A percentile compares a stretch with the other conserved stretches of the same genome.
These are phyloP conservation scores for Leccinum variabile DNA, from an alignment of 1,284 basidiomycete genomes.

Conservation along the genomic window DNA sequence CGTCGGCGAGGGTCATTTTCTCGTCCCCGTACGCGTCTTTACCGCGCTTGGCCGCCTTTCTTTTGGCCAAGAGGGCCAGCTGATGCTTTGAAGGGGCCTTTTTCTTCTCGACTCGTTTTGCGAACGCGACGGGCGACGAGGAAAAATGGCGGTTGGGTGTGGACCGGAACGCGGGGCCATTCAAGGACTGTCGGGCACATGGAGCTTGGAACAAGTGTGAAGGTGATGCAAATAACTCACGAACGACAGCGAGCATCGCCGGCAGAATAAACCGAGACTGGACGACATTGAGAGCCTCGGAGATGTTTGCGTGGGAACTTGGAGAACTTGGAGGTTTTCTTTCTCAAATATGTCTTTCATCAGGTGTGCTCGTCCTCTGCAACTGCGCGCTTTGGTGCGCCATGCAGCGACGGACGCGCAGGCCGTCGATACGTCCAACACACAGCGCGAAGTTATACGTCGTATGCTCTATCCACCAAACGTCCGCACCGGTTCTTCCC, in stretches of 20 bases:
- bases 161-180: background rate
- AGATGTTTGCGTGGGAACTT: slow-evolving; percentile 31
- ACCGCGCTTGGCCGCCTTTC: too few relatives aligned
- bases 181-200: slow-evolving; percentile 27
- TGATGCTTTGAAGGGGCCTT: slow-evolving; percentile 65
- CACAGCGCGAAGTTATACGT: slow-evolving; percentile 71
- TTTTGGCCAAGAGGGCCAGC: slow-evolving; percentile 53
- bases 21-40: too few relatives aligned
- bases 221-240: background rate
- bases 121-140: slow-evolving; percentile 45
- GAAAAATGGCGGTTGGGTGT: slow-evolving; percentile 46
- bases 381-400: slow-evolving; percentile 41
- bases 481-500: slow-evolving; percentile 65
- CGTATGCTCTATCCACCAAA: slow-evolving; percentile 78
- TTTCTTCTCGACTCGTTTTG: slow-evolving; percentile 48
- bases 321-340: background rate
- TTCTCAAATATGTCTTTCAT: slow-evolving; percentile 23
- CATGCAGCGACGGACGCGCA: slow-evolving; percentile 35
- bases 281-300: slow-evolving; percentile 18
- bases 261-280: slow-evolving; percentile 21
- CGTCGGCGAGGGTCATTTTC: too few relatives aligned
- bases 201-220: background rate
- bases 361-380: slow-evolving; percentile 24
- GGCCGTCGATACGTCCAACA: slow-evolving; percentile 44
- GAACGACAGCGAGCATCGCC: slow-evolving; percentile 22